Percentiles rank a stretch among this genome's conserved stretches.
Conservation (phyloP, 768 basidiomycete species). For the Suillus lakei region DNA sequence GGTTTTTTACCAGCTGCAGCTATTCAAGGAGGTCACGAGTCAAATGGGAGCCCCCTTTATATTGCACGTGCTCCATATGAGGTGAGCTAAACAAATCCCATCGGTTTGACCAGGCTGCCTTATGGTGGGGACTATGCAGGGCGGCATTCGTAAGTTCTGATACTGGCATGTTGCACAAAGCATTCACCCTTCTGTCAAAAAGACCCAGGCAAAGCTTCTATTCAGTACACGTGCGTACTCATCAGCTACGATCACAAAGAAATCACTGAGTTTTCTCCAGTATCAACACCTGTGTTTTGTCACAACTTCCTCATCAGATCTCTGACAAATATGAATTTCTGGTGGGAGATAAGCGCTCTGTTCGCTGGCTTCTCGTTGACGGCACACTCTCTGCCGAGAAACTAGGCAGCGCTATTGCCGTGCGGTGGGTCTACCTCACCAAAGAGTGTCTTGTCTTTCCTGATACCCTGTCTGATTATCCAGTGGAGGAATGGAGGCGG, state of each 20-base stretch:
- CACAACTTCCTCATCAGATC: conserved; percentile 1
- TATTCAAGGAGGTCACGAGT: conserved; percentile 1
- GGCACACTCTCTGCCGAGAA: conserved; percentile 1
- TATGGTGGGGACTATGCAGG: neutral
- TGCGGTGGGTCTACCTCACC: neutral
- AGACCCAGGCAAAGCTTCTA: conserved; percentile 12
- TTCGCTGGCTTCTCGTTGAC: conserved; percentile 13
- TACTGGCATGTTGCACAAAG: neutral
- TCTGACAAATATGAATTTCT: conserved; percentile 40
- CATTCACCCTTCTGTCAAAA: neutral
- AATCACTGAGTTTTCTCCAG: neutral
- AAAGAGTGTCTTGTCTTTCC: neutral
- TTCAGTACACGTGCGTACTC: neutral
- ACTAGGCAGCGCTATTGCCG: conserved; percentile 3
- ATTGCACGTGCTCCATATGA: conserved; percentile 7
- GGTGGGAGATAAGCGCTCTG: conserved; percentile 29
- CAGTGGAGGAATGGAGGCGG: conserved; percentile 6
- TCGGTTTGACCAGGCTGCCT: neutral
- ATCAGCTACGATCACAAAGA: conserved; percentile 25
- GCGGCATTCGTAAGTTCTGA: conserved; percentile 5
- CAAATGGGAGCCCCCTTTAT: neutral
- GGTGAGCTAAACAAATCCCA: neutral
- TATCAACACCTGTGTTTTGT: neutral
- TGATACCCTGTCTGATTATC: neutral
- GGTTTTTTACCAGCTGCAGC: neutral